phyloP scores from a whole-genome alignment of 129 eudicot species.

The Pseudognaphalium luteoalbum region DNA sequence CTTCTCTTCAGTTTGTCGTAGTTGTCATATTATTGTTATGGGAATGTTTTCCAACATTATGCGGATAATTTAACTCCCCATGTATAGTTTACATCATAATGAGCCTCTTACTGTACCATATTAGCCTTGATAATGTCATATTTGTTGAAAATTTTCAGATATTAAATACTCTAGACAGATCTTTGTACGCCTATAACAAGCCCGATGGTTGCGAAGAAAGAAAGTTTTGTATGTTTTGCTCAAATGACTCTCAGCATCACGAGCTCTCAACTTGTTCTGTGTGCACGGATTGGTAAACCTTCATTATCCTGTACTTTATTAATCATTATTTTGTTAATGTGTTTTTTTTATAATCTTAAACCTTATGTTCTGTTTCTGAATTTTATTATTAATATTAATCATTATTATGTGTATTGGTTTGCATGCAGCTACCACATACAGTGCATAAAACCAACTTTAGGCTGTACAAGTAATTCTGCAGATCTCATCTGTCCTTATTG shows the following conservation, averaged over 20 bases:
- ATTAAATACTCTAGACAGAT: constrained; percentile 51
- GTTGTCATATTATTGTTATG: background rate
- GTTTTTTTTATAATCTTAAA: background rate
- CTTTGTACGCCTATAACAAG: constrained; percentile 49
- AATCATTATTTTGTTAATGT: background rate
- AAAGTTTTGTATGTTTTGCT: constrained; percentile 56
- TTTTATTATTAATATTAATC: constrained; percentile 8
- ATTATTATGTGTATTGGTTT: background rate
- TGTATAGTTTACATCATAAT: constrained; percentile 3
- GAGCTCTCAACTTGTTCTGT: constrained; percentile 65
- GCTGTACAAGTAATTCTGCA: constrained; percentile 33
- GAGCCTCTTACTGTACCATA: background rate
- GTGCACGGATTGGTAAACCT: constrained; percentile 75
- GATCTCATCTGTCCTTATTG: constrained; percentile 61
- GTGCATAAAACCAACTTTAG: constrained; percentile 50
- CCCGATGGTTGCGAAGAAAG: constrained; percentile 32
- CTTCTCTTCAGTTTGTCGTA: background rate
- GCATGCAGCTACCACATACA: constrained; percentile 62
- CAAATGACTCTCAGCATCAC: constrained; percentile 43
- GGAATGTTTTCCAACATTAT: constrained; percentile 2
- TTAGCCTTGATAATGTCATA: constrained; percentile 3
- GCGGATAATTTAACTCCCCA: background rate
- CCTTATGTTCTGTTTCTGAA: background rate
- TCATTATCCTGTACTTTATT: constrained; percentile 9
- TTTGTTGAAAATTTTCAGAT: constrained; percentile 47